phyloP scores from a whole-genome alignment of 2,329 filamentous ascomycete genomes.

The Rhynchosporium agropyri region DNA sequence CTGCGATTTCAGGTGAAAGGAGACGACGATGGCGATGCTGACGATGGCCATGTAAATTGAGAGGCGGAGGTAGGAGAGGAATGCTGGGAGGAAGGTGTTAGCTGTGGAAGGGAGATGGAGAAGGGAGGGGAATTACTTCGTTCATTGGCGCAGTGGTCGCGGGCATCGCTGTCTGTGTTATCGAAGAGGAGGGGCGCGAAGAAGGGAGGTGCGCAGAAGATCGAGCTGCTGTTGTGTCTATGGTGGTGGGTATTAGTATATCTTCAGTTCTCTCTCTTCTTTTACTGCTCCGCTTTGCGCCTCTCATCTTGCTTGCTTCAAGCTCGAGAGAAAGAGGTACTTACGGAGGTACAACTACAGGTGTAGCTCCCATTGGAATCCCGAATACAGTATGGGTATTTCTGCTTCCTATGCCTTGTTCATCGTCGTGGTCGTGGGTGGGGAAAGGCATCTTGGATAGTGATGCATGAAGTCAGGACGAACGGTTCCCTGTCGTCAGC shows the following conservation, averaged over 20 bases:
- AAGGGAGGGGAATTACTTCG: conserved; percentile 40
- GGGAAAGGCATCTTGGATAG: conserved; percentile 20
- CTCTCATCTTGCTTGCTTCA: neutral
- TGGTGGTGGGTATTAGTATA: conserved; percentile 14
- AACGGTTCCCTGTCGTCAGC: neutral
- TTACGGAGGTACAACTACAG: conserved; percentile 43
- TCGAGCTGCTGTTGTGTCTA: conserved; percentile 30
- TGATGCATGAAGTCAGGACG: neutral
- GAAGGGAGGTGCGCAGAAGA: conserved; percentile 38
- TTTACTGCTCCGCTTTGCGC: neutral
- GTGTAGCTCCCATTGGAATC: conserved; percentile 48
- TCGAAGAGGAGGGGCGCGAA: conserved; percentile 65
- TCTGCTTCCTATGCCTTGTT: conserved; percentile 30
- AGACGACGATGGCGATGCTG: conserved; percentile 85
- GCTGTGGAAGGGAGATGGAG: neutral
- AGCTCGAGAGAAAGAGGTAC: conserved; percentile 7
- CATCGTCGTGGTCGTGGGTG: conserved; percentile 19
- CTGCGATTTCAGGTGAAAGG: conserved; percentile 82
- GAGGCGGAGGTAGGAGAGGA: conserved; percentile 37
- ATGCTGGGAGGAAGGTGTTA: conserved; percentile 17
- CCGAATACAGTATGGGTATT: conserved; percentile 54
- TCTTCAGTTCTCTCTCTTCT: neutral
- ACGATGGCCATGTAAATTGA: conserved; percentile 76
- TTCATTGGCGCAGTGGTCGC: conserved; percentile 58
- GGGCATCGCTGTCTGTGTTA: conserved; percentile 65